Base-by-base conservation (phyloP, 1,139 yeast genomes). In the Trichomonascaceae sp. region DNA sequence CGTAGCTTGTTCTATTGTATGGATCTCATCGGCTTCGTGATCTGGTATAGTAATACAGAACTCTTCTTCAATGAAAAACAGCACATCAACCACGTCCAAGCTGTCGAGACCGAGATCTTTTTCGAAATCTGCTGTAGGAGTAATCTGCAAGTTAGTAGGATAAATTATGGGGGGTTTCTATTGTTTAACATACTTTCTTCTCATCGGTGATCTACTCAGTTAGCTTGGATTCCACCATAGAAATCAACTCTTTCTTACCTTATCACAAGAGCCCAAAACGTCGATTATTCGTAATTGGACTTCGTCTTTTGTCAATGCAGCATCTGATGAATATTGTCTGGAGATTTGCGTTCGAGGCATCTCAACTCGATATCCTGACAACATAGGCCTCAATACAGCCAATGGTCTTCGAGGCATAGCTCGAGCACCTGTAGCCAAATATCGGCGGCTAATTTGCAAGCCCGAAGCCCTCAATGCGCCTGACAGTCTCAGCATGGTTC, bases 31-130 rank as follows among this genome's bases (percentile, higher is more conserved):
- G 50, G 96, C 93, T 70, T 87, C 93, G 63, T 84, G 81, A 71
- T 89, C 96, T 50, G 96, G 95, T 69, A 89, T 88, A 70, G 85
- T 88, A 58, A 79, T 76, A 60, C 74, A 73, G 62, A 75, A 75
- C 63, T 75, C 79, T 56, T 87, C 95, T 73, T 89, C 96, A 59
- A 89, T 81, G 66, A 87, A 95, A 90, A 89, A 87, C 45, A 89
- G 80, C 43, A 87, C 91, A 69, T 89, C 96, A 47, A 87, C 96
- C 39, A 87, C 85, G 65, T 89, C 96, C 68, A 89, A 80, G 18
- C 95, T 85, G 73, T 89, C 96, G 63, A 88, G 79, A 1, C 95
- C 95, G 60, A 89, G 78, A 68, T 89, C 96, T 60, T 80, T 83
- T 48, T 81, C 74, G 68, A 85, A 87, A 30, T 83, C 76, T 3